Evolutionary conservation across 768 basidiomycete species (phyloP).

Genomic region (Phylloporus sp.): DNA sequence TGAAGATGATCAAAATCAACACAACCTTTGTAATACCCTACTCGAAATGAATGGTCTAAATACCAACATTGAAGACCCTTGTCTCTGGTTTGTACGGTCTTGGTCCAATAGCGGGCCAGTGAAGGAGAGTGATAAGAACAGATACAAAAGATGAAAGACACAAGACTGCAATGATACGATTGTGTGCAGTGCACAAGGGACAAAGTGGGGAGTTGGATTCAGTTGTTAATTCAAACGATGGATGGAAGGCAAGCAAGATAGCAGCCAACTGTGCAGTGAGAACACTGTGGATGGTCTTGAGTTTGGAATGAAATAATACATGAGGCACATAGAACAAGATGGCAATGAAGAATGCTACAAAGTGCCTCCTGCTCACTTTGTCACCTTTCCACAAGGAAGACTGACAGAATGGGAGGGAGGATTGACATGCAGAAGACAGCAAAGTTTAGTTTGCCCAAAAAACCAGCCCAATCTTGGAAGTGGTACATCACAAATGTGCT

Average conservation of each 20-base stretch:
- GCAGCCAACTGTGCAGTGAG: slow-evolving; percentile 49
- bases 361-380: slow-evolving; percentile 47
- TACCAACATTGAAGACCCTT: slow-evolving; percentile 73
- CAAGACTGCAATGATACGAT: slow-evolving; percentile 33
- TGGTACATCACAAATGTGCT: slow-evolving; percentile 55
- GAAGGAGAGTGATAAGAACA: slow-evolving; percentile 51
- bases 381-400: slow-evolving; percentile 38
- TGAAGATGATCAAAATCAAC: too few relatives aligned
- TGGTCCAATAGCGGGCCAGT: slow-evolving; percentile 47
- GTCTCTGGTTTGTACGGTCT: slow-evolving; percentile 59
- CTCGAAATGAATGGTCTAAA: slow-evolving; percentile 93
- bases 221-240: slow-evolving; percentile 23
- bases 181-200: slow-evolving; percentile 18
- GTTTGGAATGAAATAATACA: background rate
- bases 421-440: slow-evolving; percentile 64
- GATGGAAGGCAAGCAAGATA: slow-evolving; percentile 47
- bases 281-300: slow-evolving; percentile 38
- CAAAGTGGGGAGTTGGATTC: slow-evolving; percentile 1
- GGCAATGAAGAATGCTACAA: slow-evolving; percentile 56
- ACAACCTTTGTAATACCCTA: too few relatives aligned
- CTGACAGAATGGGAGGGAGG: slow-evolving; percentile 50
- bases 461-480: slow-evolving; percentile 66
- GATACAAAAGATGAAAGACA: slow-evolving; percentile 44
- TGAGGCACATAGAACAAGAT: slow-evolving; percentile 47
- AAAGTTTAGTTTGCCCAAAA: slow-evolving; percentile 58